Base-by-base conservation (phyloP, 202 grass and related monocot species). In the Sporobolus alterniflorus region DNA sequence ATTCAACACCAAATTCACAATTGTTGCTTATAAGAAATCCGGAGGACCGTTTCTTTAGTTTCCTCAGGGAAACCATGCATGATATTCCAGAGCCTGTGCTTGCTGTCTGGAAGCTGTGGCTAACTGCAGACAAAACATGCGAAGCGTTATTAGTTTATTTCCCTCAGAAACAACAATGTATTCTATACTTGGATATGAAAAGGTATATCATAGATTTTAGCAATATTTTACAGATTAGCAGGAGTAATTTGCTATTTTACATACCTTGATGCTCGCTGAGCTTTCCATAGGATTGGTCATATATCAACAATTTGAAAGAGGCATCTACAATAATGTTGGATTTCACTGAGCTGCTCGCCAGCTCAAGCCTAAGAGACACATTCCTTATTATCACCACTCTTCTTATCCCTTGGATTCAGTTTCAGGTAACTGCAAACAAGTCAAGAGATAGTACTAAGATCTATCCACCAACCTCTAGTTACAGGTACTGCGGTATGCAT, bases 231-330 rank as follows among this genome's bases (percentile, higher is more conserved):
- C 6, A 74, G 4, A 22, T 13, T 59, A 25, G 7, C n/a, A 28
- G 8, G 30, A 43, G 12, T 44, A 31, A 39, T 79, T 67, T 42
- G 10, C 11, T 18, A 24, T 64, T 26, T 10, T 80, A 80, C 61
- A 61, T 89, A 85, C 76, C 76, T 85, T 55, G 44, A 6, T 86
- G 65, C 46, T 82, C 57, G 52, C 20, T 64, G 46, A 82, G 82
- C 24, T 90, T 82, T 67, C 88, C 77, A 21, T 30, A 64, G 18
- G 30, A 33, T 67, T 82, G 77, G 15, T 90, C 71, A 90, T 86
- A 86, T 66, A 90, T 82, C 54, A 68, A 6, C 15, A 90, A 31
- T 13, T 82, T 90, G 88, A 90, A 86, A 29, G 67, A 64, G 22
- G 88, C 66, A 28, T 68, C 73, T 12, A 86, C 71, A 21, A 78